Evolutionary conservation across 2,329 filamentous ascomycete genomes (phyloP).

Genomic region (Epichloe typhina): DNA sequence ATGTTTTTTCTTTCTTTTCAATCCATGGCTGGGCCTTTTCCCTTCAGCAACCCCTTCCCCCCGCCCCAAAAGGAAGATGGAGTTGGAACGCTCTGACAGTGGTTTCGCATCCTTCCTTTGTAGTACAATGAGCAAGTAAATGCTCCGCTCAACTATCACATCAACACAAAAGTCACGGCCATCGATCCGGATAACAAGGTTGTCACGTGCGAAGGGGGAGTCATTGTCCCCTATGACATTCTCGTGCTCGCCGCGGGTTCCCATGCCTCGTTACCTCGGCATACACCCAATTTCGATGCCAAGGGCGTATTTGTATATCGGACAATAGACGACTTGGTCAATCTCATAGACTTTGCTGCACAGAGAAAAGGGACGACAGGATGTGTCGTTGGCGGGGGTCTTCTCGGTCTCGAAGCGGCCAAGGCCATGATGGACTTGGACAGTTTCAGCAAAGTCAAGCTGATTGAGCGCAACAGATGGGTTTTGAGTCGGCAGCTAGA

Average conservation of each 20-base stretch:
- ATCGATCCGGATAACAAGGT: constrained; percentile 51
- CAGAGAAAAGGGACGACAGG: constrained; percentile 54
- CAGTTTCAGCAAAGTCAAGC: constrained; percentile 57
- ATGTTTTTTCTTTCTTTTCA: constrained; percentile 6
- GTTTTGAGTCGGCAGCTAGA: constrained; percentile 75
- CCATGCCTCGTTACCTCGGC: constrained; percentile 58
- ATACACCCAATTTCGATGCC: constrained; percentile 66
- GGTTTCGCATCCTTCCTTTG: background rate
- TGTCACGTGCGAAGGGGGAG: constrained; percentile 57
- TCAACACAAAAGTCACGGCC: constrained; percentile 57
- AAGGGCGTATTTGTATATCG: constrained; percentile 82
- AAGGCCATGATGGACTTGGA: constrained; percentile 85
- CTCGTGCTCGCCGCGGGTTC: constrained; percentile 80
- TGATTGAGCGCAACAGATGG: constrained; percentile 76
- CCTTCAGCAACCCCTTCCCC: background rate
- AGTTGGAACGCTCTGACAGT: background rate
- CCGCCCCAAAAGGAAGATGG: background rate
- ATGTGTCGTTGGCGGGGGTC: constrained; percentile 69
- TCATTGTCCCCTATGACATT: constrained; percentile 61
- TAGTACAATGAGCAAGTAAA: constrained; percentile 55
- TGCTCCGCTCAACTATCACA: constrained; percentile 57
- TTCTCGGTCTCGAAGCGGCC: constrained; percentile 77
- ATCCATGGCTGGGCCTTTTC: background rate
- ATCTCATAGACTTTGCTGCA: constrained; percentile 60
- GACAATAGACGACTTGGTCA: constrained; percentile 69